Percentiles rank a stretch among this genome's conserved stretches.
phyloP scores from a whole-genome alignment of 73 alveolate species.

The Tetrahymena elliotti region DNA sequence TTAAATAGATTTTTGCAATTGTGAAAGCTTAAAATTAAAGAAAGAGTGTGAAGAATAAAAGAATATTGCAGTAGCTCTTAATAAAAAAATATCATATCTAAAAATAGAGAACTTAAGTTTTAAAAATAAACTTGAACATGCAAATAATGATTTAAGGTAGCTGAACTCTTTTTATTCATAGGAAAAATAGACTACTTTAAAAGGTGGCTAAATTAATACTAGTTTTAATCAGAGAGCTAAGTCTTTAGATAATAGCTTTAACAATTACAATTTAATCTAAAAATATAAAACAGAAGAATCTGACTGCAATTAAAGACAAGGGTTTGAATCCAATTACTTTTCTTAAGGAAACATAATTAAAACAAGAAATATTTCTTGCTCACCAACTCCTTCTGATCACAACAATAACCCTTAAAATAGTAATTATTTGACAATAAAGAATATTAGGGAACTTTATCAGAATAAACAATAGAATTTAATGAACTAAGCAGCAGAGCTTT shows the following conservation, averaged over 20 bases:
- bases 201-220: neutral
- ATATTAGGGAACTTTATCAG: neutral
- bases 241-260: neutral
- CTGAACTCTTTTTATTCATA: neutral
- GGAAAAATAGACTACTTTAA: neutral
- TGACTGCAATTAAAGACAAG: neutral
- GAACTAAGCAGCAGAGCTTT: neutral
- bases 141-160: neutral
- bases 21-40: neutral
- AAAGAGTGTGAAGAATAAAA: neutral
- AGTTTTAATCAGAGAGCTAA: neutral
- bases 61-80: neutral
- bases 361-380: neutral
- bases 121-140: neutral
- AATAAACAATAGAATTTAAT: neutral
- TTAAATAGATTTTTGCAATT: neutral
- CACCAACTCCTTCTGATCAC: neutral
- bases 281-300: neutral
- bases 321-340: neutral
- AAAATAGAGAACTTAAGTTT: neutral
- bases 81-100: neutral
- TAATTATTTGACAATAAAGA: neutral
- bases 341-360: neutral
- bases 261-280: neutral
- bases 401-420: neutral